These are phyloP conservation scores for Quercus berberidifolia DNA, from an alignment of 306 rosid genomes.

Conservation along the genomic window DNA sequence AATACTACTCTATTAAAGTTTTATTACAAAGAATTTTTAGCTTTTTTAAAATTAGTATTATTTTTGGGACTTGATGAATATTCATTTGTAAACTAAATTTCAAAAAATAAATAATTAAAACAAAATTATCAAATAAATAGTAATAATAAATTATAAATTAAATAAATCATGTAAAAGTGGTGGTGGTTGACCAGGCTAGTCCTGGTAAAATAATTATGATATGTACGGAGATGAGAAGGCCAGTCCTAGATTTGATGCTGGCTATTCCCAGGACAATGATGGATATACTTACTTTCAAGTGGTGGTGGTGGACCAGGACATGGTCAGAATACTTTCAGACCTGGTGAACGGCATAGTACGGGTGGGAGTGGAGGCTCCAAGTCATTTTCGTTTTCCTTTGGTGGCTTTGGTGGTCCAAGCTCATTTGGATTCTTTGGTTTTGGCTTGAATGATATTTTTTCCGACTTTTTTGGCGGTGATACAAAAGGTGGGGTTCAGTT, in stretches of 20 bases:
- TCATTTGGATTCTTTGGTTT: conserved; percentile 65
- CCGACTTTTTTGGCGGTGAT: conserved; percentile 59
- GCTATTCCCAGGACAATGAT: conserved; percentile 54
- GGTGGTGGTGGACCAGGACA: conserved; percentile 69
- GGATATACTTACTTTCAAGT: conserved; percentile 60
- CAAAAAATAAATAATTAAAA: no score
- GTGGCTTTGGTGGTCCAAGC: conserved; percentile 54
- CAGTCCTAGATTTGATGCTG: conserved; percentile 67
- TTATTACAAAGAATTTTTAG: no score
- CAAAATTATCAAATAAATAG: no score
- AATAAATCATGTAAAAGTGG: no score
- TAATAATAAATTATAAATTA: no score
- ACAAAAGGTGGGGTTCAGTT: conserved; percentile 32
- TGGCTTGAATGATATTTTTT: conserved; percentile 60
- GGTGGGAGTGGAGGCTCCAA: conserved; percentile 70
- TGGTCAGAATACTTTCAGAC: conserved; percentile 40
- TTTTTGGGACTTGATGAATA: no score
- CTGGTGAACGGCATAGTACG: conserved; percentile 66
- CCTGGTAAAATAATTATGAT: conserved; percentile 48
- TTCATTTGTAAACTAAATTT: no score
- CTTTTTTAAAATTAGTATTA: no score
- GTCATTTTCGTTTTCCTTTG: conserved; percentile 83
- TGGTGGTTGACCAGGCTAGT: no score
- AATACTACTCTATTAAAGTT: no score
- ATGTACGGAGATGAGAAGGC: conserved; percentile 79